Base-by-base conservation (phyloP, 805 yeast species). In the Diddensiella transvaalensis region DNA sequence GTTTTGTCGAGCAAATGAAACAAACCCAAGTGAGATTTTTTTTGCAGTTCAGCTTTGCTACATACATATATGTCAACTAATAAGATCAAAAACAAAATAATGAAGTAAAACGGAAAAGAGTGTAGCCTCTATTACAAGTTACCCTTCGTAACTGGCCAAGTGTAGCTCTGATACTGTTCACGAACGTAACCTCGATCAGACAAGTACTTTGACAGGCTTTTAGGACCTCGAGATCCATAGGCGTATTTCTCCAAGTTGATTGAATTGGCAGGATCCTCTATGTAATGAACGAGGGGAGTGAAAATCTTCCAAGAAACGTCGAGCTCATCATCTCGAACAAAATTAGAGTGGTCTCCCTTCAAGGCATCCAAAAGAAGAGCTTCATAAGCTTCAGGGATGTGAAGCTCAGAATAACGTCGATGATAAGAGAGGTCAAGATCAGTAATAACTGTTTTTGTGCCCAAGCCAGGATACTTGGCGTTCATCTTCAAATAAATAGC, bases 321-420 rank as follows among this genome's bases (percentile, higher is more conserved):
- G 64, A 93, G 78, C 73, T 93, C 99, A 66, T 93, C 99, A 65
- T 91, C 97, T 72, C 99, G 84, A 29, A 93, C 98, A 66, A 93
- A 93, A 73, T 91, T 91, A 45, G 98, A 86, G 71, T 93, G 99
- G 69, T 90, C 96, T 49, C 95, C 98, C 58, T 80, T 77, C 64
- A 85, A 70, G 54, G 91, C 86, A 69, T 93, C 98, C 69, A 95
- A 81, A 60, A 93, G 87, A 60, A 93, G 79, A 1, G 96, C 85
- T 74, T 93, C 99, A 69, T 93, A 93, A 37, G 98, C 98, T 74
- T 91, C 96, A 40, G 99, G 98, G 62, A 93, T 90, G 83, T 93
- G 85, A 71, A 87, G 85, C 64, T 87, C 85, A 55, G 85, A 73
- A 73, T 85, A 93, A 64, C 97, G 81, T 44, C 75, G 74, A 47